These are phyloP conservation scores for Boletus huronensis DNA, from an alignment of 768 basidiomycete species.

Conservation along the genomic window DNA sequence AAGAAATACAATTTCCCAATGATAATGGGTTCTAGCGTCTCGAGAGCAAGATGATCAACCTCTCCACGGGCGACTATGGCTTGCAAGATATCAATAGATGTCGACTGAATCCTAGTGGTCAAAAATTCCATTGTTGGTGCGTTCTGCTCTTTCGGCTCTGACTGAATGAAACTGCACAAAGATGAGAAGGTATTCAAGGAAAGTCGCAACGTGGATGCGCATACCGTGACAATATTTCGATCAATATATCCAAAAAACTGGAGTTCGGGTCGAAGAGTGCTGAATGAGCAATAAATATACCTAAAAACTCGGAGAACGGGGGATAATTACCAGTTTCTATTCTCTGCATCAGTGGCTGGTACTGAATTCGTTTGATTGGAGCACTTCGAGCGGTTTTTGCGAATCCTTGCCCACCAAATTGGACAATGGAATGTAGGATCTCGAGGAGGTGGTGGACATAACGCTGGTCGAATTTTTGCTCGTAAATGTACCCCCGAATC, in stretches of 20 bases:
- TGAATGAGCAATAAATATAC: slow-evolving; percentile 7
- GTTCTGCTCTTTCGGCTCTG: slow-evolving; percentile 60
- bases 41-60: slow-evolving; percentile 54
- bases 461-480: slow-evolving; percentile 73
- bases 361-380: slow-evolving; percentile 59
- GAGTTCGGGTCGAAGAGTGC: slow-evolving; percentile 48
- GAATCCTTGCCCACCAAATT: slow-evolving; percentile 89
- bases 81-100: slow-evolving; percentile 79
- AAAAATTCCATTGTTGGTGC: slow-evolving; percentile 52
- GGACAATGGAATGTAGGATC: slow-evolving; percentile 68
- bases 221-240: slow-evolving; percentile 73
- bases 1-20: slow-evolving; percentile 72
- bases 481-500: slow-evolving; percentile 64
- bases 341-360: slow-evolving; percentile 58
- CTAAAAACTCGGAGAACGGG: not conserved
- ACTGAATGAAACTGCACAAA: slow-evolving; percentile 61
- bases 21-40: slow-evolving; percentile 65
- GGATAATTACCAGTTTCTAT: slow-evolving; percentile 52
- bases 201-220: slow-evolving; percentile 39
- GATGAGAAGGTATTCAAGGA: not conserved
- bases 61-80: slow-evolving; percentile 80
- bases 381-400: slow-evolving; percentile 68
- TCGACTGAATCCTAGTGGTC: slow-evolving; percentile 68
- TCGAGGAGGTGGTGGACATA: slow-evolving; percentile 73
- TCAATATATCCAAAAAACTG: slow-evolving; percentile 73